Base-by-base conservation (phyloP, 1,284 basidiomycete species). In the Meira nashicola region DNA sequence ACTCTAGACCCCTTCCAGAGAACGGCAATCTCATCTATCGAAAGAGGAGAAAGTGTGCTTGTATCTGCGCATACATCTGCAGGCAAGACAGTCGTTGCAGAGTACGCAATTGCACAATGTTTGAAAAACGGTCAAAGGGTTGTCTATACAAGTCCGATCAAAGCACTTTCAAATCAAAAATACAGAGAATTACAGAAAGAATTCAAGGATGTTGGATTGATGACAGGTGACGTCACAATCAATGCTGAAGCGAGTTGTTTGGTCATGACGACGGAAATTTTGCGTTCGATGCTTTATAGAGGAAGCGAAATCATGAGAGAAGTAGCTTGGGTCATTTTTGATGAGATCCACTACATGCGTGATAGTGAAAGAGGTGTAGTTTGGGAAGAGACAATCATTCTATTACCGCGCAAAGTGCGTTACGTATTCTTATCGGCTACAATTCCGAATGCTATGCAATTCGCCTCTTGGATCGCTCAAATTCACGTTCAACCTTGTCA, bases 161-260 rank as follows among this genome's bases (percentile, higher is more conserved):
- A 99, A 86, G 64, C 63, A 59, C 54, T 60, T 58, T 59, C 57
- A 6, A 46, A 44, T 63, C 93, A 92, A 92, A 98, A 98, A 81
- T 99, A 95, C 80, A 87, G 95, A 77, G 95, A 99, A 80, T 90
- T 99, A 86, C 82, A 90, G 39, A 92, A 90, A 53, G 90, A 92
- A 72, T 99, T 99, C 79, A 89, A 91, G 23, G 94, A 98, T 75
- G 95, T 98, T 49, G 95, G 95, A 17, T 84, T 99, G 28, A 98
- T 99, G 95, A 99, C 95, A 1, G 93, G 95, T 77, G 95, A 99
- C 81, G 92, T 98, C n/a, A 98, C 95, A 0, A 97, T 98, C 78
- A 98, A 98, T 78, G 94, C 94, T 1, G 88, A 88, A 2, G 94
- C 95, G 7, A 91, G 90, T 49, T 98, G 95, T 82, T 81, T 99